Conservation (phyloP, 2,329 filamentous ascomycete species). For the Aspergillus intermedius region DNA sequence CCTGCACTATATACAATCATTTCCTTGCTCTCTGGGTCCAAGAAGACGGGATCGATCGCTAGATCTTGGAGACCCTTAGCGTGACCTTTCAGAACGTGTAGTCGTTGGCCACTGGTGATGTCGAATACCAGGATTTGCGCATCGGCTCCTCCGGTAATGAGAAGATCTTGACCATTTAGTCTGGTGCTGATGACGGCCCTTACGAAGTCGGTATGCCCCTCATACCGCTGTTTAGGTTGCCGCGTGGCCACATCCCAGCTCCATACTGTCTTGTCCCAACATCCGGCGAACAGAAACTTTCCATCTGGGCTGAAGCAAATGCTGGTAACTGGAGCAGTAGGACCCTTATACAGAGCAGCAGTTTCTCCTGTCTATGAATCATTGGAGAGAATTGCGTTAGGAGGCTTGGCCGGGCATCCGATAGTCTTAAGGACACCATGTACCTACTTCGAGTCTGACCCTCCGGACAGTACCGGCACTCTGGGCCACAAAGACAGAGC, state of each 20-base stretch:
- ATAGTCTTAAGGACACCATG: constrained; percentile 11
- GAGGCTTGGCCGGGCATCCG: constrained; percentile 7
- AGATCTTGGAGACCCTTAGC: constrained; percentile 73
- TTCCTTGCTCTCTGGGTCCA: constrained; percentile 31
- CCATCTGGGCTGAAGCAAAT: constrained; percentile 57
- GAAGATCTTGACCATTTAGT: constrained; percentile 54
- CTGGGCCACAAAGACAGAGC: constrained; percentile 71
- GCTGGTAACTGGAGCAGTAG: constrained; percentile 72
- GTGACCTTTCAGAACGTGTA: constrained; percentile 74
- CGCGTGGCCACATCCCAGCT: constrained; percentile 65
- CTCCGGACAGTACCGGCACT: constrained; percentile 74
- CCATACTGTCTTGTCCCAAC: constrained; percentile 92
- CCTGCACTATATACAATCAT: constrained; percentile 69
- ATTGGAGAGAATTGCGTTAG: background rate
- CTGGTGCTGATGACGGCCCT: constrained; percentile 65
- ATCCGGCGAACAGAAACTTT: constrained; percentile 70
- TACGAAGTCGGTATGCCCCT: constrained; percentile 84
- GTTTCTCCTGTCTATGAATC: constrained; percentile 39
- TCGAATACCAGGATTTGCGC: constrained; percentile 83
- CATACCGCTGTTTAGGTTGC: constrained; percentile 53
- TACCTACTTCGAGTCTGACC: constrained; percentile 68
- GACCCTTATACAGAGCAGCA: constrained; percentile 58
- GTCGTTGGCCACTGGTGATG: constrained; percentile 55
- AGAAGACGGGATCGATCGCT: constrained; percentile 62
- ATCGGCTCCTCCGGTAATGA: constrained; percentile 72